Evolutionary conservation across 352 stramenopile genomes (phyloP).

Genomic region (Pythium utonaiense): DNA sequence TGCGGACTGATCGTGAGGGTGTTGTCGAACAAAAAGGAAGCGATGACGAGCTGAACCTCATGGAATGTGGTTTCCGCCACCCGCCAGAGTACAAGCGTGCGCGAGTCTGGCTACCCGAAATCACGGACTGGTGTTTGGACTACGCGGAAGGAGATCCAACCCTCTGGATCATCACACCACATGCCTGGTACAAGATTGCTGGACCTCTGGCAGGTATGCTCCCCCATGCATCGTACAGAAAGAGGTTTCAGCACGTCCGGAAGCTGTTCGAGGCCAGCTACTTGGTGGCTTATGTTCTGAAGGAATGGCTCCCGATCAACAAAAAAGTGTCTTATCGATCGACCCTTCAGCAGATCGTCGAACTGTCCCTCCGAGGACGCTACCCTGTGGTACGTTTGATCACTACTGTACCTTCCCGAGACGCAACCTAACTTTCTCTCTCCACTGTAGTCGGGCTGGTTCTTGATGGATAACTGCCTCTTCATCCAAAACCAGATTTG

Average conservation of each 20-base stretch:
- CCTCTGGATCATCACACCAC: constrained; percentile 78
- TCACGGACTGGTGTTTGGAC: constrained; percentile 86
- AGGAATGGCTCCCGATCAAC: constrained; percentile 84
- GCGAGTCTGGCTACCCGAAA: constrained; percentile 80
- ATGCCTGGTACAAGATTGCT: constrained; percentile 85
- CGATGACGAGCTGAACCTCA: constrained; percentile 65
- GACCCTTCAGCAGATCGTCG: constrained; percentile 79
- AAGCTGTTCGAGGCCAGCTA: constrained; percentile 83
- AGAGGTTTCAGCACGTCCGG: constrained; percentile 70
- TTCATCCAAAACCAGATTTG: constrained; percentile 81
- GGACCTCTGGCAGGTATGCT: constrained; percentile 72
- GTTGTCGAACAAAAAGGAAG: constrained; percentile 44
- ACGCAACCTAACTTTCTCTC: background rate
- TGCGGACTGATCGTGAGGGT: constrained; percentile 63
- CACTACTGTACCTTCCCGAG: background rate
- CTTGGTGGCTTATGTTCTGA: constrained; percentile 79
- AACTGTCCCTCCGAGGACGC: constrained; percentile 63
- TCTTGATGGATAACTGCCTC: constrained; percentile 79
- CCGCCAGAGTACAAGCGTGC: constrained; percentile 51
- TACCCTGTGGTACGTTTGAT: constrained; percentile 63
- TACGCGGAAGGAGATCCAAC: constrained; percentile 83
- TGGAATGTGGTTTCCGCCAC: constrained; percentile 79
- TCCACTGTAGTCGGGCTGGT: constrained; percentile 59
- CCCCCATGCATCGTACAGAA: constrained; percentile 63
- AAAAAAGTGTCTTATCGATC: constrained; percentile 83